Evolutionary conservation across 129 eudicot species (phyloP), one percentile per base, ranked within the genome.

Genomic region (Heracleum sosnowskyi): DNA sequence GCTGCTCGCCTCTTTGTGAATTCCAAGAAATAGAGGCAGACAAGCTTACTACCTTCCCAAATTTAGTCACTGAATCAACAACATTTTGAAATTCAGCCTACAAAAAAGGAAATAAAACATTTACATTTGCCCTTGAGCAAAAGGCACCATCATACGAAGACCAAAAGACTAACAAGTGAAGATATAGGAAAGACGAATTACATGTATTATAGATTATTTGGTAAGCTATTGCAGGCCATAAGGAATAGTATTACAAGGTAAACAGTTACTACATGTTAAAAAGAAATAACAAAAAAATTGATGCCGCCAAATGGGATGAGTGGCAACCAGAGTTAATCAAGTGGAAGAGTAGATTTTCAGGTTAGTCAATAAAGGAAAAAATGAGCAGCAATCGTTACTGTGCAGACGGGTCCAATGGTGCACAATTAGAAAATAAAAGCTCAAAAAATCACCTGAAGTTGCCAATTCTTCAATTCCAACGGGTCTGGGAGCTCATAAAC

Each of bases 21-120:
- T 82, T 90, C 99, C 99, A 96, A 8, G 97, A 90, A 72, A 96
- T 89, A 64, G 97, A 87, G 18, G 97, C 96, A 76, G 95, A 89
- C 42, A 76, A 71, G 83, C 95, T 90, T n/a, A 86, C 83, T 62
- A 81, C 89, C 69, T 84, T 90, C 76, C 89, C 90, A 79, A 82
- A 82, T 85, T 92, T 96, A 72, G 96, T 82, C 15, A 89, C 88
- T 82, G 90, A 84, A 77, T 90, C 97, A 69, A 91, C 89, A 69
- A 90, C 90, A 80, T 96, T 96, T 87, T 86, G 97, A 82, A 90
- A 90, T 77, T 92, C 97, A 41, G 99, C 99, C 99, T 96, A 76
- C 42, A 86, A 70, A 80, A 20, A 64, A n/a, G 5, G 26, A 63
- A 75, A 74, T 69, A 11, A 63, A 57, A 62, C 63, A 40, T 35